Evolutionary conservation across 805 yeast species (phyloP), one percentile per base, ranked within the genome.

Genomic region (Wickerhamiella parazyma): DNA sequence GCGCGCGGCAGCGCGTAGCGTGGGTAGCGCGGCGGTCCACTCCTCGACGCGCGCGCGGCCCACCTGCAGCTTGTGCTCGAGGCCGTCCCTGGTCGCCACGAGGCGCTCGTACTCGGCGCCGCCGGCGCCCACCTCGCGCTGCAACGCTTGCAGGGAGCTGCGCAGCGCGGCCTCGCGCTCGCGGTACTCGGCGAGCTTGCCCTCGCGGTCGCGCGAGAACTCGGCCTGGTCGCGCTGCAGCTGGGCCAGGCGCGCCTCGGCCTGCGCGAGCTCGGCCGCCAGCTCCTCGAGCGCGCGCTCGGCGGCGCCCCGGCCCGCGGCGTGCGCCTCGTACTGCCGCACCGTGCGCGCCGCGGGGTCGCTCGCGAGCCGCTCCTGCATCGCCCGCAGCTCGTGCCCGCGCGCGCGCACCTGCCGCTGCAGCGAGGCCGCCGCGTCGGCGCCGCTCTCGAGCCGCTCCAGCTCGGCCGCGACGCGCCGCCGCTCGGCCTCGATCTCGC

Each of bases 161-260:
- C 26, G 24, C 7, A 47, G 49, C 9, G 6, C 25, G 16, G 46
- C 50, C 4, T 59, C 70, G 34, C 81, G 63, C 29, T 36, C 45
- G 42, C 53, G 55, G 28, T 67, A 51, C 53, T 80, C 75, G 39
- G 73, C 74, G 47, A 93, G 66, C 58, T 89, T 93, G 1, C 79
- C 72, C 1, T 87, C 84, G 52, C 86, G 87, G 58, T 93, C 80
- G 36, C 65, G 65, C 47, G 72, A 75, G 57, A 86, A 89, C 53
- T 91, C 97, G 42, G 70, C 67, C 65, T 86, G 82, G 58, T 91
- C 97, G 14, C 65, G 71, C 55, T 81, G 82, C 42, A 82, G 76
- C 6, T 57, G 56, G 3, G 53, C 50, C 10, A 82, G 71, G 22
- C 78, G 80, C 0, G 45, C 46, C 25, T 65, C 57, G 33, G 65